A percentile compares a stretch with the other conserved stretches of the same genome.
Evolutionary conservation across 768 basidiomycete genomes (phyloP).

Genomic region (Baorangia bicolor): DNA sequence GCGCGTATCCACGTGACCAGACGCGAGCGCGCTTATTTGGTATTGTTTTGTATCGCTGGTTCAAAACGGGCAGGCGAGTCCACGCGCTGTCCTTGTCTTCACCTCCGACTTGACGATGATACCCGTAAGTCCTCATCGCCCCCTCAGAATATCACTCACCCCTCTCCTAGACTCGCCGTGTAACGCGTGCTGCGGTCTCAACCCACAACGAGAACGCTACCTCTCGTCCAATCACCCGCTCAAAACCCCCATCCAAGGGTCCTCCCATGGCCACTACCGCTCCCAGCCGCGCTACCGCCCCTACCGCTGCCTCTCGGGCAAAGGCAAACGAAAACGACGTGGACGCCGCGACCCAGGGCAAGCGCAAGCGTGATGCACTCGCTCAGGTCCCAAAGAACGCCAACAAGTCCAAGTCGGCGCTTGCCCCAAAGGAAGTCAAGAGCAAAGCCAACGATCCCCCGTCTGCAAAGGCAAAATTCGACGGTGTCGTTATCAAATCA

Average conservation of each 20-base stretch:
- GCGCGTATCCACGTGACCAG: constrained; percentile 28
- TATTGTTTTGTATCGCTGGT: constrained; percentile 36
- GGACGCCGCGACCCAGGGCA: constrained; percentile 51
- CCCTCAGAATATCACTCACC: background rate
- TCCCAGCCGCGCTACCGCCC: constrained; percentile 42
- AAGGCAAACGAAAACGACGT: constrained; percentile 41
- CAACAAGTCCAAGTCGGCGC: constrained; percentile 37
- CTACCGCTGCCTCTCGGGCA: constrained; percentile 38
- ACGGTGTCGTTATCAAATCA: constrained; percentile 62
- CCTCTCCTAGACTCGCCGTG: constrained; percentile 56
- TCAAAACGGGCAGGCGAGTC: constrained; percentile 36
- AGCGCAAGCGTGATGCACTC: constrained; percentile 75
- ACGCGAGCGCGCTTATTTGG: constrained; percentile 41
- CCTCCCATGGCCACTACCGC: constrained; percentile 37
- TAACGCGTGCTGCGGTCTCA: constrained; percentile 53
- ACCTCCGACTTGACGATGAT: constrained; percentile 36
- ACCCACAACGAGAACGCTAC: constrained; percentile 68
- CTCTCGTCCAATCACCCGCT: constrained; percentile 60
- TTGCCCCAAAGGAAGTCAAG: constrained; percentile 42
- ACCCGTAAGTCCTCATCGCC: constrained; percentile 35
- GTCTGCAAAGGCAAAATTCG: constrained; percentile 50
- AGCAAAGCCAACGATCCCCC: constrained; percentile 50
- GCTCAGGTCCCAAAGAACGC: constrained; percentile 66
- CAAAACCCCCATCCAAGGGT: constrained; percentile 50
- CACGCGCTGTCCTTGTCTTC: constrained; percentile 31